Percentiles rank a stretch among this genome's conserved stretches.
These are phyloP conservation scores for Erigeron canadensis DNA, from an alignment of 129 eudicot genomes.

Conservation along the genomic window DNA sequence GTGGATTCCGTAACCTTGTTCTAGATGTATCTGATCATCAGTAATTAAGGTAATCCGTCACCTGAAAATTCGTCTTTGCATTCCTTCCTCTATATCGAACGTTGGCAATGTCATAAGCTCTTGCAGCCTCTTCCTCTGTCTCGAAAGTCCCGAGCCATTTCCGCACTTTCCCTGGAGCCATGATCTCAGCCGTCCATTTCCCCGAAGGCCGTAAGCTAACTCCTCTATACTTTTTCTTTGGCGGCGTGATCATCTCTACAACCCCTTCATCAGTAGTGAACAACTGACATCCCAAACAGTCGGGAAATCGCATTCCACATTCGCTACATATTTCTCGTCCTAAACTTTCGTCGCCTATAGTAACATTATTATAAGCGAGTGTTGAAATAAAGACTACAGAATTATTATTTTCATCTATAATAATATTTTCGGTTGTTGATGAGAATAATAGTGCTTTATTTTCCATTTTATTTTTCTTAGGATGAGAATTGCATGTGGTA, in stretches of 20 bases:
- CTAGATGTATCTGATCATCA: no score
- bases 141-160: constrained; percentile 24
- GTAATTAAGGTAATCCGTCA: no score
- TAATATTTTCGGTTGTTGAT: no score
- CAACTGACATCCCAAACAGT: constrained; percentile 22
- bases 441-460: no score
- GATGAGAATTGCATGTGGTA: no score
- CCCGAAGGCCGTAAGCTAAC: constrained; percentile 18
- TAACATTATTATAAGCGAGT: not conserved
- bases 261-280: not conserved
- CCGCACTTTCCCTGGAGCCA: constrained; percentile 20
- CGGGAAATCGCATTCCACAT: constrained; percentile 9
- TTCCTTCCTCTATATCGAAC: constrained; percentile 9
- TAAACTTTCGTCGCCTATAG: constrained; percentile 1
- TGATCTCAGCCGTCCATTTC: constrained; percentile 28
- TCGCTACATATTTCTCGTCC: not conserved
- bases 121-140: constrained; percentile 17
- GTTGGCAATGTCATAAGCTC: constrained; percentile 19
- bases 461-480: no score
- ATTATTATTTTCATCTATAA: constrained; percentile 9
- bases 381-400: constrained; percentile 21
- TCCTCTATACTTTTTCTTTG: constrained; percentile 19
- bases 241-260: no score
- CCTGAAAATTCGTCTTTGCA: constrained; percentile 19
- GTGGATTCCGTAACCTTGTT: no score